phyloP scores from a whole-genome alignment of 2,329 filamentous ascomycete species.

The Colletotrichum truncatum region DNA sequence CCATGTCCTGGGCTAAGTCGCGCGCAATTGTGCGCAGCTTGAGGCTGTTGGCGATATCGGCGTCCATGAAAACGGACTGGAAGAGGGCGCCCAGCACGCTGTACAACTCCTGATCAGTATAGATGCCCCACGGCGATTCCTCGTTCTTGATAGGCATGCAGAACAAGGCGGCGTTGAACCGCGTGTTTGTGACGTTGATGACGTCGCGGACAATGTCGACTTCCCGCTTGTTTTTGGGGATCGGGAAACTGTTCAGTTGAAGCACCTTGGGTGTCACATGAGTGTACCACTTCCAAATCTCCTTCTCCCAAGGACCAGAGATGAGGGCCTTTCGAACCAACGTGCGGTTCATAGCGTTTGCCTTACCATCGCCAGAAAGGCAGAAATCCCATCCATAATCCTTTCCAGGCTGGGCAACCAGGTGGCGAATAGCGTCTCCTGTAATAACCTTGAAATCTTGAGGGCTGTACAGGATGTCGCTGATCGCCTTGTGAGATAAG shows the following conservation, averaged over 20 bases:
- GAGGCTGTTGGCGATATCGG: slow-evolving; percentile 66
- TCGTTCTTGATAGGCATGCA: slow-evolving; percentile 63
- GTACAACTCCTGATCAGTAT: slow-evolving; percentile 66
- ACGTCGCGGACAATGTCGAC: slow-evolving; percentile 50
- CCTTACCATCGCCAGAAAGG: slow-evolving; percentile 53
- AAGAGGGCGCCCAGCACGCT: slow-evolving; percentile 65
- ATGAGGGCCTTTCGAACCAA: slow-evolving; percentile 52
- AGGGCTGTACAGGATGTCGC: slow-evolving; percentile 60
- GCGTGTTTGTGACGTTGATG: slow-evolving; percentile 62
- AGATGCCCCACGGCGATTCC: slow-evolving; percentile 58
- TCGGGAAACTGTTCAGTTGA: slow-evolving; percentile 37
- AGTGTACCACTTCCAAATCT: slow-evolving; percentile 35
- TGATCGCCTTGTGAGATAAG: slow-evolving; percentile 62
- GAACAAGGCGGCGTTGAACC: slow-evolving; percentile 64
- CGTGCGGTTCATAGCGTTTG: slow-evolving; percentile 49
- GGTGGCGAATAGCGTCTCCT: slow-evolving; percentile 61
- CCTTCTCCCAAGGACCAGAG: slow-evolving; percentile 22
- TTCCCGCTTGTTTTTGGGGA: slow-evolving; percentile 37
- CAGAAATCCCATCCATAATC: slow-evolving; percentile 54
- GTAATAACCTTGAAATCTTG: slow-evolving; percentile 68
- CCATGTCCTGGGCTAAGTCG: slow-evolving; percentile 60
- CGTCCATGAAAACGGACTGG: slow-evolving; percentile 62
- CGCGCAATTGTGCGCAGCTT: slow-evolving; percentile 59
- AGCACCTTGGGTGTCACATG: slow-evolving; percentile 38
- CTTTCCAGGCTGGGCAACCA: slow-evolving; percentile 58